These are phyloP conservation scores for Pilaira anomala DNA, from an alignment of 192 early-diverging fungal genomes.

Conservation along the genomic window DNA sequence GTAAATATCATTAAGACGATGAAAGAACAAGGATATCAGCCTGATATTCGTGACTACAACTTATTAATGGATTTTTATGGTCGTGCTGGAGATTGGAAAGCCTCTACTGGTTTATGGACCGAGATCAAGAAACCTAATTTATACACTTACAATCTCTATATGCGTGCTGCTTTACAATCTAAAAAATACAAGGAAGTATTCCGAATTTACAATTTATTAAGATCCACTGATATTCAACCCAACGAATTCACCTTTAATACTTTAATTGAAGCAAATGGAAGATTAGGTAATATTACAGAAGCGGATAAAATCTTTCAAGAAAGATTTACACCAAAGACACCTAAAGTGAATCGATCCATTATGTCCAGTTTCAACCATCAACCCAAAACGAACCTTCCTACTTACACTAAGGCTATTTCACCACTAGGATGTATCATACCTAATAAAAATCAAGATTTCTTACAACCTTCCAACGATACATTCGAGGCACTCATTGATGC, in stretches of 20 bases:
- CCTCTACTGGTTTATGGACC: conserved; percentile 20
- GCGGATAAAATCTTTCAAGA: conserved; percentile 25
- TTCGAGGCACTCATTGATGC: conserved; percentile 35
- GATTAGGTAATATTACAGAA: conserved; percentile 22
- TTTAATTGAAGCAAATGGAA: conserved; percentile 34
- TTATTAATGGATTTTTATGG: conserved; percentile 36
- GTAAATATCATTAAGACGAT: conserved; percentile 23
- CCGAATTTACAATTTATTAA: conserved; percentile 18
- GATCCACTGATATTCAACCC: conserved; percentile 14
- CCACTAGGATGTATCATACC: not conserved
- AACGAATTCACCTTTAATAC: conserved; percentile 33
- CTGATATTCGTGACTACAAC: conserved; percentile 38
- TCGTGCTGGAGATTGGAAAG: conserved; percentile 26
- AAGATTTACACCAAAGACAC: conserved; percentile 10
- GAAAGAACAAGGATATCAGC: conserved; percentile 1
- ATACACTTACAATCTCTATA: conserved; percentile 33
- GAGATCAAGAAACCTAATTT: conserved; percentile 23
- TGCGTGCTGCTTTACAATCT: conserved; percentile 30
- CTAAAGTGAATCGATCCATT: not conserved
- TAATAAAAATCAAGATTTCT: not conserved
- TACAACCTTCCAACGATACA: conserved; percentile 16
- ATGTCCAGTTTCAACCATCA: not conserved
- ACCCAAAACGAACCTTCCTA: not conserved
- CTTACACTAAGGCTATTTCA: not conserved
- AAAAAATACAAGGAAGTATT: conserved; percentile 19